These are phyloP conservation scores for Keithomyces neogunnii DNA, from an alignment of 2,329 filamentous ascomycete genomes.

Conservation along the genomic window DNA sequence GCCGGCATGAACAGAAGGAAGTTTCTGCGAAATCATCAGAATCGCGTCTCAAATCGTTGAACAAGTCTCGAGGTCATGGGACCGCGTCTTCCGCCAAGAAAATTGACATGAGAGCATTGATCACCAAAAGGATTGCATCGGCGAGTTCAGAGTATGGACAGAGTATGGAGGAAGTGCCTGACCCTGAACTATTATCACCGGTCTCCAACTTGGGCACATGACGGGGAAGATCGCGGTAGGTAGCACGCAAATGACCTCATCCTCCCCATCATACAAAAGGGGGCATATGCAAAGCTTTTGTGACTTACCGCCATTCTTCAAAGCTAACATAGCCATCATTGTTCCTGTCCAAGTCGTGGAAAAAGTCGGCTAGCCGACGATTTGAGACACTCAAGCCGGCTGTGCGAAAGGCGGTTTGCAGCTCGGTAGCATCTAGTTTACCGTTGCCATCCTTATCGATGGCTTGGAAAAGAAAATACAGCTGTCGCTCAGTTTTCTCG, in stretches of 20 bases:
- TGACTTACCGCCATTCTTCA: constrained; percentile 90
- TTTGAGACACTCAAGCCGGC: constrained; percentile 73
- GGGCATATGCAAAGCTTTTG: background rate
- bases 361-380: constrained; percentile 75
- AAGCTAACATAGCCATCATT: constrained; percentile 83
- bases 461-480: constrained; percentile 71
- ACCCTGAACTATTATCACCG: too few relatives aligned
- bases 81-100: background rate
- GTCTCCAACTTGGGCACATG: constrained; percentile 11
- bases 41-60: background rate
- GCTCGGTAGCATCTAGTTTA: constrained; percentile 76
- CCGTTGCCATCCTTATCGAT: constrained; percentile 85
- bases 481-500: constrained; percentile 74
- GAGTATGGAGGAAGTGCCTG: too few relatives aligned
- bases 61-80: background rate
- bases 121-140: too few relatives aligned
- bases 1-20: constrained; percentile 84
- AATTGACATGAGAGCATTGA: too few relatives aligned
- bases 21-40: constrained; percentile 47
- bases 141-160: too few relatives aligned
- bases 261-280: constrained; percentile 2
- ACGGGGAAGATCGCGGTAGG: too few relatives aligned
- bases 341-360: constrained; percentile 82
- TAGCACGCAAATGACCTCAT: background rate
- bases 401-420: constrained; percentile 67